Conservation (phyloP, 805 yeast genomes). For the Sungouiella thailandica region DNA sequence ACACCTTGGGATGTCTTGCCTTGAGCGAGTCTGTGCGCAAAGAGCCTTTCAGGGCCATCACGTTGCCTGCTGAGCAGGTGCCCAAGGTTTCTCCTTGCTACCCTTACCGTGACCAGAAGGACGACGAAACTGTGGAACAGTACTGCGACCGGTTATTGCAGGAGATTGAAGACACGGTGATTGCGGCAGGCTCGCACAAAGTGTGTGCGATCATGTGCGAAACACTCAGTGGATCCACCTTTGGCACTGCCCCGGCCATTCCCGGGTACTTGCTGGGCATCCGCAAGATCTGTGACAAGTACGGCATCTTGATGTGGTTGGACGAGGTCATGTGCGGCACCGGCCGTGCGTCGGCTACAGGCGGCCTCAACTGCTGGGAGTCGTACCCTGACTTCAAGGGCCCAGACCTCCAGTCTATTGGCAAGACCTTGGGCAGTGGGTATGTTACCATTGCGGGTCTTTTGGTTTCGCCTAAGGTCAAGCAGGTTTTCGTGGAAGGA, state of each 20-base stretch:
- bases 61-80: constrained; percentile 8
- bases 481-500: constrained; percentile 9
- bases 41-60: constrained; percentile 7
- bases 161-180: constrained; percentile 12
- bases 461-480: constrained; percentile 13
- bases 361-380: constrained; percentile 41
- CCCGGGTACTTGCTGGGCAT: constrained; percentile 28
- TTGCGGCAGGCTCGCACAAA: constrained; percentile 9
- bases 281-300: constrained; percentile 45
- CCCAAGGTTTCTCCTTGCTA: constrained; percentile 12
- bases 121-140: constrained; percentile 7
- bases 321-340: constrained; percentile 59
- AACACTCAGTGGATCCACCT: constrained; percentile 23
- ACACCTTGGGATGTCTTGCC: constrained; percentile 13
- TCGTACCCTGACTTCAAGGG: constrained; percentile 30
- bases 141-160: constrained; percentile 9
- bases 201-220: constrained; percentile 23
- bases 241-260: constrained; percentile 19
- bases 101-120: constrained; percentile 10
- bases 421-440: constrained; percentile 14
- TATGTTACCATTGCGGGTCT: constrained; percentile 14
- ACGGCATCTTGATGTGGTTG: constrained; percentile 44
- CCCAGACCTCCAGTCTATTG: constrained; percentile 14
- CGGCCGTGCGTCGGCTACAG: constrained; percentile 45
- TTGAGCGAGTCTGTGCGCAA: constrained; percentile 10